These are phyloP conservation scores for Agrocybe praecox DNA, from an alignment of 768 basidiomycete species.

Conservation along the genomic window DNA sequence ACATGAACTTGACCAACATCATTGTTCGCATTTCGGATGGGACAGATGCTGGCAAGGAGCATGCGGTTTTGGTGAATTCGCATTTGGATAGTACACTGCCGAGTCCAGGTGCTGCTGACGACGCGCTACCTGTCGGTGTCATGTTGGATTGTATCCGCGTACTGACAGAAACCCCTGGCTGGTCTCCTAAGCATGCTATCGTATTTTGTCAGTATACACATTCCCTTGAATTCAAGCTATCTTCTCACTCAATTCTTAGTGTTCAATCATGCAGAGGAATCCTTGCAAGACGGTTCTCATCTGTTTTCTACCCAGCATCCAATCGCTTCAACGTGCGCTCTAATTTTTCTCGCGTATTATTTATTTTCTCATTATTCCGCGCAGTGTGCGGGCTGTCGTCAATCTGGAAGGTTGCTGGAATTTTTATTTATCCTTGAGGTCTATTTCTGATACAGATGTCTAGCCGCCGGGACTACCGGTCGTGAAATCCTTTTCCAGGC, in stretches of 20 bases:
- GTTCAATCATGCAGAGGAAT: constrained; percentile 95
- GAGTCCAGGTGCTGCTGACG: constrained; percentile 87
- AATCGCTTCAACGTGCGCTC: constrained; percentile 63
- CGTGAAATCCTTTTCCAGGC: constrained; percentile 95
- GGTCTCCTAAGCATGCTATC: constrained; percentile 76
- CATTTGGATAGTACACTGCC: constrained; percentile 92
- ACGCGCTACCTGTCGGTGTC: constrained; percentile 84
- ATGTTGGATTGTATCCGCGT: constrained; percentile 92
- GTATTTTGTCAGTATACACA: constrained; percentile 71
- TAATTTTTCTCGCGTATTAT: background rate
- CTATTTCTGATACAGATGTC: constrained; percentile 1
- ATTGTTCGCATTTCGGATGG: constrained; percentile 85
- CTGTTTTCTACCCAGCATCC: constrained; percentile 91
- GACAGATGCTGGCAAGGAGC: constrained; percentile 68
- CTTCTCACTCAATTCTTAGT: constrained; percentile 45
- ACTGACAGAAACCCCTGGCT: constrained; percentile 62
- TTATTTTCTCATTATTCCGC: background rate
- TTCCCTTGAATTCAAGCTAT: background rate
- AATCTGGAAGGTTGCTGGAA: constrained; percentile 78
- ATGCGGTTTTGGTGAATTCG: constrained; percentile 85
- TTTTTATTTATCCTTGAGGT: background rate
- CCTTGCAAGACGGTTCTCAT: constrained; percentile 93
- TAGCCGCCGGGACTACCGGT: constrained; percentile 86
- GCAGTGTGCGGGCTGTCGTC: constrained; percentile 80
- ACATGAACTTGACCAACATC: constrained; percentile 87